Base-by-base conservation (phyloP, 441 rosid species). In the Erodium trifolium region DNA sequence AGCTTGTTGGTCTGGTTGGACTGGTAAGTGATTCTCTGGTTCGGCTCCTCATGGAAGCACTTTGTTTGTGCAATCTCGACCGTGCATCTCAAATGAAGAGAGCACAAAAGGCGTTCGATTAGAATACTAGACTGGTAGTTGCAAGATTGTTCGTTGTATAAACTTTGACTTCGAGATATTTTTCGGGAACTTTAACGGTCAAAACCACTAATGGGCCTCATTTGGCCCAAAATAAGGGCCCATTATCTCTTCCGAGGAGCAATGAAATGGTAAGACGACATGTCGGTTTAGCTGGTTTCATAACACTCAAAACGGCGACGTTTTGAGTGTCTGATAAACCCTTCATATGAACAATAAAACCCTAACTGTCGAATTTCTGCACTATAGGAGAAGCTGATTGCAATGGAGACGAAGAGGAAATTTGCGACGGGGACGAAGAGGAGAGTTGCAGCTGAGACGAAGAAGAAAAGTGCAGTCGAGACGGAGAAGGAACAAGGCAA, bases 331-430 rank as follows among this genome's bases (percentile, higher is more conserved):
- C 43, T 37, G 43, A 5, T 37, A 37, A 37, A 37, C 43, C 43
- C 43, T 37, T 6, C 43, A 37, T 37, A 37, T 37, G 43, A 37
- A 37, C 9, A 0, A 37, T 1, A 37, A 37, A 37, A 37, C 43
- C 43, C 43, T 37, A 37, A 37, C 43, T 37, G 43, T 37, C 43
- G 43, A 37, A 37, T 37, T 37, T 0, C 6, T 37, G 43, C 7
- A 37, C 43, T 37, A 9, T 37, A 47, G 18, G 63, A 57, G 29
- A 57, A 57, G 63, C 29, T 8, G 29, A 57, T 18, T 18, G 29
- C 63, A 57, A 18, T 57, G 63, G 63, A 57, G 29, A 57, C 23
- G 63, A 57, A 18, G 29, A 57, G 18, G 63, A 57, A 47, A 13
- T 0, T 13, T 37, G 53, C 27, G 9, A 6, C 10, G 29, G 27